Percentiles rank a stretch among this genome's conserved stretches.
Conservation (phyloP, 768 basidiomycete species). For the Serendipita vermifera region DNA sequence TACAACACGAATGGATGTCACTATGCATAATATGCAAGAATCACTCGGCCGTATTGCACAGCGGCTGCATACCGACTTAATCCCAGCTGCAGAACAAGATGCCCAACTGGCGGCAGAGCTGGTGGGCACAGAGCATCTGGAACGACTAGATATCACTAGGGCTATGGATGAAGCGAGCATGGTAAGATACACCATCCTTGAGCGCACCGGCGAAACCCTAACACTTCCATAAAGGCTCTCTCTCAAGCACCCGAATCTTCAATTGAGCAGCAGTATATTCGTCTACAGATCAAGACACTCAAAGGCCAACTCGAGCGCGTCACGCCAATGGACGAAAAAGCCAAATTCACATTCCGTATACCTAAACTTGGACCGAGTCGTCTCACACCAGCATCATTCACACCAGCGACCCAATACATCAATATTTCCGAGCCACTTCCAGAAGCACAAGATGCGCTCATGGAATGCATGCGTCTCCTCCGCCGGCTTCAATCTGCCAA, state of each 20-base stretch:
- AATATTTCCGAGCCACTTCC: neutral
- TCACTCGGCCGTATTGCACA: neutral
- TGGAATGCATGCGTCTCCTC: neutral
- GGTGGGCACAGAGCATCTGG: neutral
- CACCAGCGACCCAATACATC: neutral
- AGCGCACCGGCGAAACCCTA: neutral
- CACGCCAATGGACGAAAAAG: neutral
- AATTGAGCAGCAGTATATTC: neutral
- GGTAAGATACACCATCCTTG: neutral
- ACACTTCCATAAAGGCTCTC: neutral
- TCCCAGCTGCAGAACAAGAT: neutral
- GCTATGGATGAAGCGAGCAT: neutral
- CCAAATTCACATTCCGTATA: neutral
- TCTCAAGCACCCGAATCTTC: neutral
- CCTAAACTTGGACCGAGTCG: neutral
- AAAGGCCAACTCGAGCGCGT: neutral
- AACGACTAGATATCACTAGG: neutral
- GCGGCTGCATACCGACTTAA: neutral
- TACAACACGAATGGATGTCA: neutral
- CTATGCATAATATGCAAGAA: neutral
- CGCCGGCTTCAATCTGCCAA: neutral
- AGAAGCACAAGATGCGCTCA: neutral
- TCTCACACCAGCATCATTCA: neutral
- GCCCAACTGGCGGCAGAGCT: neutral
- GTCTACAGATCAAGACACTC: neutral